A percentile compares a stretch with the other conserved stretches of the same genome.
Evolutionary conservation across 1,139 yeast genomes (phyloP).

Genomic region (Taiozyma onychis): DNA sequence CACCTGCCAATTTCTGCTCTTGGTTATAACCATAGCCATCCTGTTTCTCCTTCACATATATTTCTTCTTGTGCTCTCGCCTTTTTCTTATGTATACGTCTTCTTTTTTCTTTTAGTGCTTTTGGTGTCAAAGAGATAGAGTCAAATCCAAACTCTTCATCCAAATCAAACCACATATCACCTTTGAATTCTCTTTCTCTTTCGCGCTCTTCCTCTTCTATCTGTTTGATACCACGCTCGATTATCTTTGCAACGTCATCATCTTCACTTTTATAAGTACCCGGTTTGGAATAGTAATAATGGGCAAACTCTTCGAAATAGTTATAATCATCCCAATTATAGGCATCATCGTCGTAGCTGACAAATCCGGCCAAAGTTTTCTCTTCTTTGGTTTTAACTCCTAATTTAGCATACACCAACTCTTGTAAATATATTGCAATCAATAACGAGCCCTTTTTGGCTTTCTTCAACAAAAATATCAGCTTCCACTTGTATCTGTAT

Average conservation of each 20-base stretch:
- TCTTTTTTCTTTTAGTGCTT: background rate
- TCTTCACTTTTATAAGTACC: constrained; percentile 7
- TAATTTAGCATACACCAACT: constrained; percentile 6
- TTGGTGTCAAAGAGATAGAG: background rate
- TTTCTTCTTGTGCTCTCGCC: background rate
- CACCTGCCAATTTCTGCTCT: background rate
- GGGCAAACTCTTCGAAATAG: constrained; percentile 15
- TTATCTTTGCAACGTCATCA: constrained; percentile 5
- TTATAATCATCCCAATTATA: constrained; percentile 14
- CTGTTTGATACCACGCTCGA: constrained; percentile 1
- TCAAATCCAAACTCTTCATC: constrained; percentile 21
- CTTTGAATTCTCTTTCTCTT: background rate
- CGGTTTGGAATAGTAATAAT: constrained; percentile 8
- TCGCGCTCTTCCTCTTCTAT: constrained; percentile 4
- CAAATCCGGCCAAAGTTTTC: constrained; percentile 5
- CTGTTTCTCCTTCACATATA: background rate
- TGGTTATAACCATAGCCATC: background rate
- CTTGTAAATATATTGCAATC: constrained; percentile 9
- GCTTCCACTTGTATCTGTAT: constrained; percentile 14
- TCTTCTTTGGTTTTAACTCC: constrained; percentile 6
- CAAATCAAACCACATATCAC: constrained; percentile 11
- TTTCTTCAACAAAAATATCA: constrained; percentile 6
- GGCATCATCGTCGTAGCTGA: constrained; percentile 8
- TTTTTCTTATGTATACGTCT: background rate
- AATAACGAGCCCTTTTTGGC: constrained; percentile 8